Evolutionary conservation across 176 grass and related monocot species (phyloP).

Genomic region (Carex scoparia): DNA sequence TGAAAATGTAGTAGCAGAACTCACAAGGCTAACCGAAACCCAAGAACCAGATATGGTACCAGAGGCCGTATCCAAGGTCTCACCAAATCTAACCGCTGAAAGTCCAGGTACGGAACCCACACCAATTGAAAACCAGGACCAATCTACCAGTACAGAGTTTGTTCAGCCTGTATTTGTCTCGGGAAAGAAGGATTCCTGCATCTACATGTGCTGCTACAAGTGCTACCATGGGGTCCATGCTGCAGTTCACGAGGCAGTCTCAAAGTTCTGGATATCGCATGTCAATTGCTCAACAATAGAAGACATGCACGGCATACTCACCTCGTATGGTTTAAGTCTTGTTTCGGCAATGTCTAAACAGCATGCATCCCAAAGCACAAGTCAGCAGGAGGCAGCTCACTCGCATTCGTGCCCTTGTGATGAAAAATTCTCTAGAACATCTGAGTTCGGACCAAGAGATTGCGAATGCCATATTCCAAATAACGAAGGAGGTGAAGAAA

Average conservation of each 20-base stretch:
- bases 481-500: conserved; percentile 32
- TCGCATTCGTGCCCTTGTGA: conserved; percentile 42
- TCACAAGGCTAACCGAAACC: not conserved
- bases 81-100: conserved; percentile 7
- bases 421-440: not conserved
- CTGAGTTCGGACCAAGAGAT: conserved; percentile 37
- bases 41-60: not conserved
- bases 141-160: not conserved
- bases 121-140: not conserved
- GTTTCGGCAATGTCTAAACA: conserved; percentile 46
- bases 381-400: conserved; percentile 12
- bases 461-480: conserved; percentile 56
- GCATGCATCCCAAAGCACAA: conserved; percentile 40
- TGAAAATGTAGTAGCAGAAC: not conserved
- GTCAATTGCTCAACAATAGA: conserved; percentile 44
- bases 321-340: conserved; percentile 59
- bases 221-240: conserved; percentile 57
- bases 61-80: not conserved
- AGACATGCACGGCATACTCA: conserved; percentile 81
- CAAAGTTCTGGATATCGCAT: conserved; percentile 42
- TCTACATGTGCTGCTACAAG: conserved; percentile 59
- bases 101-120: conserved; percentile 1
- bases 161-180: conserved; percentile 10
- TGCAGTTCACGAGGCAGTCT: conserved; percentile 50
- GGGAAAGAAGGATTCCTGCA: conserved; percentile 41